phyloP scores from a whole-genome alignment of 2,329 filamentous ascomycete species.

The Trichoderma sp. region DNA sequence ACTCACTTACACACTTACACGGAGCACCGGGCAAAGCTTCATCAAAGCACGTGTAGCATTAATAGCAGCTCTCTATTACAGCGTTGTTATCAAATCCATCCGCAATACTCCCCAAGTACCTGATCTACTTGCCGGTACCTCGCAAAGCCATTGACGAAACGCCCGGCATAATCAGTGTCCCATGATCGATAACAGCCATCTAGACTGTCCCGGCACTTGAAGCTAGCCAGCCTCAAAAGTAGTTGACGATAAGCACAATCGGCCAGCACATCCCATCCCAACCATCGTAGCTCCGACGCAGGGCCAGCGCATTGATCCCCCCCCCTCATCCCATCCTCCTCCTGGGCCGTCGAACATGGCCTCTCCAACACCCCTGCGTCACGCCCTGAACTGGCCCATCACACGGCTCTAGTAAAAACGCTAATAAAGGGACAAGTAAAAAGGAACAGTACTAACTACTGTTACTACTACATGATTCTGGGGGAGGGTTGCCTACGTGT shows the following conservation, averaged over 20 bases:
- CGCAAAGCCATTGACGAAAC: not conserved
- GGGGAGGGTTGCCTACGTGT: not conserved
- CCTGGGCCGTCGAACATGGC: not conserved
- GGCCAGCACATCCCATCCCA: constrained; percentile 5
- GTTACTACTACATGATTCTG: not conserved
- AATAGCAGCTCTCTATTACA: not conserved
- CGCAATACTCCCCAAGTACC: not conserved
- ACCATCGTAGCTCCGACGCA: constrained; percentile 1
- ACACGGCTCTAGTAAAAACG: not conserved
- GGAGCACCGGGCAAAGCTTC: not conserved
- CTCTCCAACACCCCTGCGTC: not conserved
- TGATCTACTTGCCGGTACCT: not conserved
- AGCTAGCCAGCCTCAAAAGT: not conserved
- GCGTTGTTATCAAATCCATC: not conserved
- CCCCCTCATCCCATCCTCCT: not conserved
- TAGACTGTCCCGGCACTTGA: not conserved
- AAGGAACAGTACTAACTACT: not conserved
- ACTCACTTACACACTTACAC: not conserved
- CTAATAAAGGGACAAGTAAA: not conserved
- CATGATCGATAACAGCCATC: not conserved
- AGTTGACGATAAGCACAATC: not conserved
- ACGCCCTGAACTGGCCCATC: not conserved
- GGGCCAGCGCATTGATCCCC: not conserved
- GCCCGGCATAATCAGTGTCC: not conserved
- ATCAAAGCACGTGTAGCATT: not conserved